Conservation (phyloP, 257 asterid genomes). For the Solanum etuberosum region DNA sequence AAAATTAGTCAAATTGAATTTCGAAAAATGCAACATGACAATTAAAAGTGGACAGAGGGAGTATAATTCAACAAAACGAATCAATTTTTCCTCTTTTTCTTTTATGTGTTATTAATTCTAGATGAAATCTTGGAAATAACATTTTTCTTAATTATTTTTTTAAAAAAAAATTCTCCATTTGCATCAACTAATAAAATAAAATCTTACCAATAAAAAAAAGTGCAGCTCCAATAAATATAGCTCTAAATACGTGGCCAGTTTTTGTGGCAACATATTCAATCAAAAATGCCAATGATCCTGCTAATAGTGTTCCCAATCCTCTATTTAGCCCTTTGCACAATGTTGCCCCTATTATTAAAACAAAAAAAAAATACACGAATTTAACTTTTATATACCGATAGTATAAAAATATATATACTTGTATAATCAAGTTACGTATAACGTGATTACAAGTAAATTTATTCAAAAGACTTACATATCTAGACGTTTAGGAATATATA, state of each 20-base stretch:
- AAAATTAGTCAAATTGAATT: too few relatives aligned
- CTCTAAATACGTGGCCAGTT: slow-evolving; percentile 43
- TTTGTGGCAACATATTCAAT: slow-evolving; percentile 61
- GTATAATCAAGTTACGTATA: neutral
- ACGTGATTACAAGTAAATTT: neutral
- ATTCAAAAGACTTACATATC: neutral
- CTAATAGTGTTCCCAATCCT: slow-evolving; percentile 81
- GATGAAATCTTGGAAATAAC: neutral
- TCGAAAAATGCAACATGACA: too few relatives aligned
- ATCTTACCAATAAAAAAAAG: slow-evolving; percentile 61
- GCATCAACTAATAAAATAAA: neutral
- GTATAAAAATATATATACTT: neutral
- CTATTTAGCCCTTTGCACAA: slow-evolving; percentile 87
- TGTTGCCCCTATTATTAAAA: slow-evolving; percentile 56
- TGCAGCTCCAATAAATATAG: slow-evolving; percentile 57
- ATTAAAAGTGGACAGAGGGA: too few relatives aligned
- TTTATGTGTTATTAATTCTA: neutral
- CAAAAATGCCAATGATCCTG: slow-evolving; percentile 75
- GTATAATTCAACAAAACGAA: neutral
- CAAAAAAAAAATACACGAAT: neutral
- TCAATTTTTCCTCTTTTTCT: neutral
- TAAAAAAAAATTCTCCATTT: neutral
- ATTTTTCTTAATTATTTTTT: neutral
- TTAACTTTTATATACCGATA: neutral
- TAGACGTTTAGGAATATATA: neutral